phyloP scores from a whole-genome alignment of 805 yeast species.

The Wickerhamomyces hampshirensis region DNA sequence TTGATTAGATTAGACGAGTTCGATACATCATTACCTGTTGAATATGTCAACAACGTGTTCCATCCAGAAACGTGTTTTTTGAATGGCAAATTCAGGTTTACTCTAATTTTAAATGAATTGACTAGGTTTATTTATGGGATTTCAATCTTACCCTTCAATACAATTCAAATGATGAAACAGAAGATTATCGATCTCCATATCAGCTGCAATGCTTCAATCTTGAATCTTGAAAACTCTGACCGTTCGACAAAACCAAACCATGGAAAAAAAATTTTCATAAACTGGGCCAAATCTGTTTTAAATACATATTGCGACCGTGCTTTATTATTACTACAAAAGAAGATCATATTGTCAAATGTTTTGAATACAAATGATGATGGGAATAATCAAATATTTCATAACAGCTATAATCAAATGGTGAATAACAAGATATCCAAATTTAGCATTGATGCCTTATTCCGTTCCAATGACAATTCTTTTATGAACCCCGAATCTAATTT shows the following conservation, averaged over 20 bases:
- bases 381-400: slow-evolving; percentile 22
- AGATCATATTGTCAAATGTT: slow-evolving; percentile 28
- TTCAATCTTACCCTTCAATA: slow-evolving; percentile 33
- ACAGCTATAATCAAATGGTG: slow-evolving; percentile 26
- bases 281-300: slow-evolving; percentile 42
- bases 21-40: slow-evolving; percentile 54
- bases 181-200: slow-evolving; percentile 47
- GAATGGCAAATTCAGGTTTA: slow-evolving; percentile 50
- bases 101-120: slow-evolving; percentile 47
- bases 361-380: slow-evolving; percentile 23
- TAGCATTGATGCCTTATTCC: slow-evolving; percentile 21
- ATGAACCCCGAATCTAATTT: slow-evolving; percentile 9
- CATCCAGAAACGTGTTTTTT: slow-evolving; percentile 44
- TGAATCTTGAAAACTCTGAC: slow-evolving; percentile 31
- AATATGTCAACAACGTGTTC: slow-evolving; percentile 33
- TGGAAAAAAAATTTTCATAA: slow-evolving; percentile 36
- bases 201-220: slow-evolving; percentile 45
- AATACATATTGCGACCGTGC: slow-evolving; percentile 55
- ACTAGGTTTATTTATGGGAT: slow-evolving; percentile 47
- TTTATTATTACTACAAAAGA: slow-evolving; percentile 35
- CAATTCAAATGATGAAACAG: slow-evolving; percentile 39
- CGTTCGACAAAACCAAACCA: slow-evolving; percentile 34
- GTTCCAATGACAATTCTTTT: slow-evolving; percentile 8
- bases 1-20: slow-evolving; percentile 47
- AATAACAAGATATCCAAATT: slow-evolving; percentile 23